Evolutionary conservation across 106 monocot genomes (phyloP), one percentile per base, ranked within the genome.

Genomic region (Chionographis japonica): DNA sequence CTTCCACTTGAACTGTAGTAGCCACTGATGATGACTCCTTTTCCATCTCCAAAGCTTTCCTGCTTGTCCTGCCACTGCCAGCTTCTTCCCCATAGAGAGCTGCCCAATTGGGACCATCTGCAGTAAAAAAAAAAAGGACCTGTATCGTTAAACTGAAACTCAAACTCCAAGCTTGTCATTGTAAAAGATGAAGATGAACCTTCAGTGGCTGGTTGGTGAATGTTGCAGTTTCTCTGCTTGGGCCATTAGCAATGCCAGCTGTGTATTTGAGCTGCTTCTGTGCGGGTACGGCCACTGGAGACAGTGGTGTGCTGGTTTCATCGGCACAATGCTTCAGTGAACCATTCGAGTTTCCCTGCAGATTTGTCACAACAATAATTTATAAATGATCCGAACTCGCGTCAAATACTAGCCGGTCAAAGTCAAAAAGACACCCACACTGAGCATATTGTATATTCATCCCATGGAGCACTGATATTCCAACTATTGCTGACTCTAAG

Each of bases 11-110:
- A 97, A 97, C 74, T 97, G 92, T 65, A 97, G 37, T 37, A 92
- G 71, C 95, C 95, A 97, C 41, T 89, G 92, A 69, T 92, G 95
- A 68, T 97, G 95, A 49, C 95, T 92, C 41, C 95, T 89, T 70
- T 89, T 92, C 95, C 95, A 97, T 75, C 80, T 92, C 95, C 92
- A 97, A 13, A 97, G 82, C 40, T 77, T 92, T 58, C 95, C 95
- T 17, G 84, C 70, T 74, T 86, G 79, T 13, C 89, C 84, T 27
- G 58, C 79, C 13, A 86, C 41, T 7, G 86, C 69, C 27, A 91
- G 67, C 69, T 88, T 95, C 79, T 89, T 91, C 13, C 75, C 81
- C 37, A 67, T 72, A 15, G 95, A 60, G 8, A 84, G 49, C 36
- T 91, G 91, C 46, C 79, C 77, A 8, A 82, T 70, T 10, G 94